Evolutionary conservation across 75 land plant species (phyloP).

Genomic region (Selaginella moellendorffii): DNA sequence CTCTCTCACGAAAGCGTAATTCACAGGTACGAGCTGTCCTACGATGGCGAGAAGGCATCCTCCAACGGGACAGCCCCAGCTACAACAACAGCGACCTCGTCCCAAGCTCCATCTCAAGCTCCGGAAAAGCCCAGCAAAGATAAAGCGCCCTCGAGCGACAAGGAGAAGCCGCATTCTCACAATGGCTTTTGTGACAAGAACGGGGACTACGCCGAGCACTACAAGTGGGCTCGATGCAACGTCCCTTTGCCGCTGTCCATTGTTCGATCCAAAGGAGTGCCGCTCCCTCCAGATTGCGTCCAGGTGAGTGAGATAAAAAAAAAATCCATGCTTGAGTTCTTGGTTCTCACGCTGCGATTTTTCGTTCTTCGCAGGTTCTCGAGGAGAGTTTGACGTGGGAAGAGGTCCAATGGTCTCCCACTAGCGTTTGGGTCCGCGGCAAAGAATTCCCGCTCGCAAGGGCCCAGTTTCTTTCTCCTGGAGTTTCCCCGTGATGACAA

Average conservation of each 20-base stretch:
- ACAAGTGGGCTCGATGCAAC: constrained; percentile 76
- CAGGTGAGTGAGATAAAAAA: too few species aligned
- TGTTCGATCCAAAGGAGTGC: constrained; percentile 72
- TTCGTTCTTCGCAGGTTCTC: too few species aligned
- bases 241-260: constrained; percentile 55
- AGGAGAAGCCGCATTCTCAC: constrained; percentile 35
- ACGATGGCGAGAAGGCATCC: constrained; percentile 46
- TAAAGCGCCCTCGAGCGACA: constrained; percentile 17
- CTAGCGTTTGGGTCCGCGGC: constrained; percentile 74
- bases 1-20: too few species aligned
- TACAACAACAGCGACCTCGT: too few species aligned
- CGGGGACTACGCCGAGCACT: constrained; percentile 40
- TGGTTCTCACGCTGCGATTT: too few species aligned
- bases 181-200: constrained; percentile 26
- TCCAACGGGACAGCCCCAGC: constrained; percentile 33
- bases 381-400: constrained; percentile 78
- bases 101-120: constrained; percentile 7
- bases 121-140: too few species aligned
- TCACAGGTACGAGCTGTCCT: constrained; percentile 92
- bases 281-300: constrained; percentile 54
- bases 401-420: constrained; percentile 82
- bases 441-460: constrained; percentile 62
- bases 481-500: too few species aligned
- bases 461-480: constrained; percentile 61
- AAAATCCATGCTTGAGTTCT: neutral